Evolutionary conservation across 768 basidiomycete genomes (phyloP).

Genomic region (Suillus decipiens): DNA sequence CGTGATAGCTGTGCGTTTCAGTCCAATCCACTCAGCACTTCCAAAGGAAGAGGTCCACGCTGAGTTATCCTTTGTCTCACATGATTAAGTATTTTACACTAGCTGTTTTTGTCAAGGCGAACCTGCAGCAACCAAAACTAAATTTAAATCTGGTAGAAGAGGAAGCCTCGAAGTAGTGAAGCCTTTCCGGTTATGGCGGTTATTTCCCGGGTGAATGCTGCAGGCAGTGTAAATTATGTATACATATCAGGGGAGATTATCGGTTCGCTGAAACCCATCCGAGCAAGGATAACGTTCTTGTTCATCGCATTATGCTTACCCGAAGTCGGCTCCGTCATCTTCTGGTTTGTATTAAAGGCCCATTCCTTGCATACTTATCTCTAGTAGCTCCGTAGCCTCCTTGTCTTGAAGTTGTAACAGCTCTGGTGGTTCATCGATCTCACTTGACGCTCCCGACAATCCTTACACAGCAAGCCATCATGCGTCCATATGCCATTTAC

Average conservation of each 20-base stretch:
- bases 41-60: not conserved
- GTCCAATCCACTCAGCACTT: not conserved
- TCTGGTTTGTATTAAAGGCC: constrained; percentile 5
- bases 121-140: not conserved
- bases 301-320: constrained; percentile 1
- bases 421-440: not conserved
- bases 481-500: constrained; percentile 35
- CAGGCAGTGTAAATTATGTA: constrained; percentile 1
- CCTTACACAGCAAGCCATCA: constrained; percentile 13
- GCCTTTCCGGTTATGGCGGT: constrained; percentile 1
- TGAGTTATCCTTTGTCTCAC: not conserved
- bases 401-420: not conserved
- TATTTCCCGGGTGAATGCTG: not conserved
- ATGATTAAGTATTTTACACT: not conserved
- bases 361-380: not conserved
- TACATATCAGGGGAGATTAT: not conserved
- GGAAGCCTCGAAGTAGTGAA: too few relatives aligned
- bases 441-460: not conserved
- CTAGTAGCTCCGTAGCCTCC: not conserved
- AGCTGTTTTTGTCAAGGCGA: not conserved
- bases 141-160: not conserved
- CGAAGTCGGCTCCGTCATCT: constrained; percentile 8
- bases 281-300: constrained; percentile 4
- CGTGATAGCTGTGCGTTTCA: not conserved
- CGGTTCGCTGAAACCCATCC: not conserved